A percentile compares a stretch with the other conserved stretches of the same genome.
These are phyloP conservation scores for Saccharomycopsis babjevae DNA, from an alignment of 805 yeast species.

Conservation along the genomic window DNA sequence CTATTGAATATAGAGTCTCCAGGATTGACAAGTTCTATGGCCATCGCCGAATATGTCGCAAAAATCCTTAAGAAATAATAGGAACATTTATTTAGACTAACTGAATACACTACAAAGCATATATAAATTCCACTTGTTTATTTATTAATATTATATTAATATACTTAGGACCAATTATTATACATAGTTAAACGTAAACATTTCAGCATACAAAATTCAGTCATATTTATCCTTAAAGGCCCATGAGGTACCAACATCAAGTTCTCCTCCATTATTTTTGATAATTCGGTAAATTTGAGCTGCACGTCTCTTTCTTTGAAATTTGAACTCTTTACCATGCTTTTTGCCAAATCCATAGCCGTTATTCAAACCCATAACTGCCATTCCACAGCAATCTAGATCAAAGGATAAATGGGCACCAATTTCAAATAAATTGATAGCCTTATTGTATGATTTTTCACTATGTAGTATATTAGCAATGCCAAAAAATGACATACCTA, in stretches of 20 bases:
- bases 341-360: constrained; percentile 18
- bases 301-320: constrained; percentile 12
- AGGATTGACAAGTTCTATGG: constrained; percentile 75
- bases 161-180: too few relatives aligned
- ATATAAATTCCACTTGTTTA: not conserved
- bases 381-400: constrained; percentile 17
- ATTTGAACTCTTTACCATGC: constrained; percentile 12
- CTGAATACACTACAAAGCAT: not conserved
- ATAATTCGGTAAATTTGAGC: constrained; percentile 18
- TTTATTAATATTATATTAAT: not conserved
- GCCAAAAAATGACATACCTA: constrained; percentile 15
- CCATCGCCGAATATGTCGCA: constrained; percentile 65
- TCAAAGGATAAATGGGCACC: constrained; percentile 13
- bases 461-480: constrained; percentile 14
- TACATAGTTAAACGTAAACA: not conserved
- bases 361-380: constrained; percentile 13
- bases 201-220: not conserved
- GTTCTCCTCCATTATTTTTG: constrained; percentile 10
- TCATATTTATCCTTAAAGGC: constrained; percentile 17
- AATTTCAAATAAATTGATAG: constrained; percentile 16
- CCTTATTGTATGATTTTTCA: constrained; percentile 6
- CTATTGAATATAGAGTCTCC: constrained; percentile 84
- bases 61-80: not conserved
- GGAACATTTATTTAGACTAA: not conserved
- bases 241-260: constrained; percentile 17